Base-by-base conservation (phyloP, 2,329 filamentous ascomycete species). In the Ceratocystis albifundus region DNA sequence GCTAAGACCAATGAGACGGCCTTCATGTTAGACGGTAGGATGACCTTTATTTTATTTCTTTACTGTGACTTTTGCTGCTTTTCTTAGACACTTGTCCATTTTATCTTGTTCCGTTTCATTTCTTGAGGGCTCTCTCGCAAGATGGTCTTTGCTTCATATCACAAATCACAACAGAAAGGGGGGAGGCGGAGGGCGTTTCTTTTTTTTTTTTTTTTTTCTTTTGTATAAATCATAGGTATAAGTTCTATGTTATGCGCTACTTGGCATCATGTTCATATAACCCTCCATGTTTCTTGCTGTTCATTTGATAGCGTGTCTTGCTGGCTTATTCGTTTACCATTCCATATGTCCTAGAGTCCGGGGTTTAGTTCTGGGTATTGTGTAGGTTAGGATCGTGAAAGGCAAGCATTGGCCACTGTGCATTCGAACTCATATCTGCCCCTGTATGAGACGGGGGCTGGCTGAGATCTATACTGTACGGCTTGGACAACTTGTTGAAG, bases 361-460 rank as follows among this genome's bases (percentile, higher is more conserved):
- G 7, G 25, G 48, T 15, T 53, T 53, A 53, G 25, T 8, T 8
- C 15, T 12, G 4, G 12, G 4, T 25, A 6, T 25, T 32, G 17
- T 59, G 17, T 32, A 59, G 53, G 53, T 59, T 59, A n/a, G 53
- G 53, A 59, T 59, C 28, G 53, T 44, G 32, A 36, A 53, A 61
- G 12, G 55, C 61, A 25, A 63, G 48, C 46, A 66, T 45, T 30
- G 65, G 65, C 65, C 61, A 63, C 22, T 50, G 57, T 7, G 55
- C 8, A 6, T 32, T 17, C 22, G 36, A 6, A 30, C 46, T 17
- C n/a, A 45, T 15, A 48, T 61, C 20, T 28, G 28, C 28, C 17
- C 6, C 2, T 10, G 10, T 50, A 20, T 28, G 28, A 7, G 62
- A 4, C 17, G 15, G 15, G 17, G 45, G 25, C 45, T 22, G 15